Evolutionary conservation across 2,329 filamentous ascomycete species (phyloP).

Genomic region (Sporothrix luriei): DNA sequence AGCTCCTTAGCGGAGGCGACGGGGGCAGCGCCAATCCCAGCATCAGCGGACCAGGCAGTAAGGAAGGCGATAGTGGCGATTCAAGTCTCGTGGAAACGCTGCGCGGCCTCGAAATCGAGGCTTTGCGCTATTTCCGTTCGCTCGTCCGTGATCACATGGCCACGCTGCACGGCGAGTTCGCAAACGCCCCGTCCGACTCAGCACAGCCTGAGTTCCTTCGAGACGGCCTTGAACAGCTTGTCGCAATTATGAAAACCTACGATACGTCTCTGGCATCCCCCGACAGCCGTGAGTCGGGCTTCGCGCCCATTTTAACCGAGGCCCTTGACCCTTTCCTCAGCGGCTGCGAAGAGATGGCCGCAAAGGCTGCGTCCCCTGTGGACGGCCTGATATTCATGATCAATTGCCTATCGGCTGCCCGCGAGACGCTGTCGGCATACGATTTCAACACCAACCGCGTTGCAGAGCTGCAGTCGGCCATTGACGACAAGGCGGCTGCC

Average conservation of each 20-base stretch:
- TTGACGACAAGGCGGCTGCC: conserved; percentile 58
- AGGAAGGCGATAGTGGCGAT: conserved; percentile 43
- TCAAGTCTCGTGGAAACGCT: conserved; percentile 72
- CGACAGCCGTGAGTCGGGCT: conserved; percentile 65
- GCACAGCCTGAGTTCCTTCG: conserved; percentile 77
- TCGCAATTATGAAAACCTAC: conserved; percentile 79
- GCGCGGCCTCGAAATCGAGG: conserved; percentile 69
- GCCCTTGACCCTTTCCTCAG: conserved; percentile 84
- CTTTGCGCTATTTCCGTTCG: conserved; percentile 78
- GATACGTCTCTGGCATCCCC: conserved; percentile 73
- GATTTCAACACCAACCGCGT: conserved; percentile 64
- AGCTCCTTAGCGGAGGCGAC: conserved; percentile 63
- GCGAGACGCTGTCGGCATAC: conserved; percentile 58
- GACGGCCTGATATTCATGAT: conserved; percentile 69
- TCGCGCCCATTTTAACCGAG: conserved; percentile 73
- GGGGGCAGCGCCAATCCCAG: not conserved
- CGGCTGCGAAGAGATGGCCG: conserved; percentile 70
- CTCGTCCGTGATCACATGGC: conserved; percentile 80
- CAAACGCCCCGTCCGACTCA: conserved; percentile 70
- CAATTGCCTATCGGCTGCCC: conserved; percentile 68
- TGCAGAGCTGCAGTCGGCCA: conserved; percentile 57
- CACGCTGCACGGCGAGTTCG: conserved; percentile 70
- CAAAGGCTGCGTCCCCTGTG: conserved; percentile 57
- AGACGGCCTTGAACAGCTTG: conserved; percentile 77
- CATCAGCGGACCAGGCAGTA: not conserved